Evolutionary conservation across 176 grass and related monocot species (phyloP), one percentile per base, ranked within the genome.

Genomic region (Eremochloa ophiuroides): DNA sequence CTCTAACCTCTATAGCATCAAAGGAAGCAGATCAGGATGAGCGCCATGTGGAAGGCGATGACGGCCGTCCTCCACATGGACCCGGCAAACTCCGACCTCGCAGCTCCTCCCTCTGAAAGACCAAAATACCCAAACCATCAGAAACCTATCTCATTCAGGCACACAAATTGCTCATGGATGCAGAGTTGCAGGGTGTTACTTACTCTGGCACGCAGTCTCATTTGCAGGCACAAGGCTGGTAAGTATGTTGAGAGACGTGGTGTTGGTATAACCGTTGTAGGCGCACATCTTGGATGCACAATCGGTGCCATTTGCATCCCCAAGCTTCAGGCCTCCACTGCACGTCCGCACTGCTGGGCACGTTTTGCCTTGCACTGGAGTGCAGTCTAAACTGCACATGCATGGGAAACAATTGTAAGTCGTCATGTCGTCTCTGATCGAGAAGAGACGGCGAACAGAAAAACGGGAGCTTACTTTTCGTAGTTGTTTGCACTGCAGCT

Each of bases 221-320:
- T 85, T 87, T 46, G 41, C 69, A 1, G 43, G 15, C 40, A 65
- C 25, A 26, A 70, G 41, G 5, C 18, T 55, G 61, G 86, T 69
- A 0, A 63, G 20, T 86, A 97, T 81, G 22, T 35, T 68, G 74
- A 88, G 27, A 14, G 62, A 51, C 25, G 81, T 4, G 26, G 35
- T 67, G 29, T 88, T 79, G 59, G 84, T 86, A 50, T 91, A 97
- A 22, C 91, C 89, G 35, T 31, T 73, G 31, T 97, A 97, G 12
- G 78, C 81, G 26, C 91, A 97, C 20, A 35, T 84, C 12, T 3
- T 64, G 14, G 71, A 58, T 8, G 17, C 75, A 31, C 94, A 93
- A 10, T 80, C 84, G 4, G 59, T 63, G 53, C 73, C 75, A 0
- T 7, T 59, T 0, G 59, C 41, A 1, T 38, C 2, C 64, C 94